phyloP scores from a whole-genome alignment of 2,329 filamentous ascomycete genomes.

The Aspergillus sp. region DNA sequence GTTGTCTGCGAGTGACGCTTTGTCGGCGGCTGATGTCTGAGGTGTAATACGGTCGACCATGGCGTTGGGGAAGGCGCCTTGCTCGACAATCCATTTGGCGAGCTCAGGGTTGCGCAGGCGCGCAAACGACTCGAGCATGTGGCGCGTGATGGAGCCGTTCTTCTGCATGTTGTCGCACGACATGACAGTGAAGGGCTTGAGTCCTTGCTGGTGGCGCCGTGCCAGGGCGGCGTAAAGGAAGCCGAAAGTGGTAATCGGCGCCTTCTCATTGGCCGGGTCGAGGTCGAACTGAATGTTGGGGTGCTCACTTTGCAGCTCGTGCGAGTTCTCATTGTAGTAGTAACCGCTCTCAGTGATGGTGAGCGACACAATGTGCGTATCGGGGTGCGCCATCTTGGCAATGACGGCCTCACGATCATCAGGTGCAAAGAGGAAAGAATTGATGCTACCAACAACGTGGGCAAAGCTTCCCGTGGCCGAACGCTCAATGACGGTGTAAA shows the following conservation, averaged over 20 bases:
- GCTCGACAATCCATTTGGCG: slow-evolving; percentile 42
- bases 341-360: slow-evolving; percentile 51
- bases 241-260: slow-evolving; percentile 44
- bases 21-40: slow-evolving; percentile 42
- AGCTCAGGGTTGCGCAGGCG: slow-evolving; percentile 41
- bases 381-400: slow-evolving; percentile 48
- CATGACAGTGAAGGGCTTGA: slow-evolving; percentile 47
- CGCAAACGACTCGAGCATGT: slow-evolving; percentile 47
- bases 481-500: slow-evolving; percentile 50
- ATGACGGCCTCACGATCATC: slow-evolving; percentile 46
- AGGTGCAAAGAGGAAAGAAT: slow-evolving; percentile 45
- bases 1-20: slow-evolving; percentile 34
- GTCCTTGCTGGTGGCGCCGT: slow-evolving; percentile 38
- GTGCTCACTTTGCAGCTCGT: slow-evolving; percentile 43
- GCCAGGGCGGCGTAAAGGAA: slow-evolving; percentile 47
- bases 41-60: slow-evolving; percentile 52
- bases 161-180: slow-evolving; percentile 53
- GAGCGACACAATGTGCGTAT: slow-evolving; percentile 48
- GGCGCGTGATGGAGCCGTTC: slow-evolving; percentile 47
- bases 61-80: slow-evolving; percentile 47
- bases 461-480: slow-evolving; percentile 44
- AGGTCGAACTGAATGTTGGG: slow-evolving; percentile 45
- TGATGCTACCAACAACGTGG: slow-evolving; percentile 46
- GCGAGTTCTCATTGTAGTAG: slow-evolving; percentile 53
- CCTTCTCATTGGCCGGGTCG: slow-evolving; percentile 32